phyloP scores from a whole-genome alignment of 2,329 filamentous ascomycete species.

The Trichophyton rubrum region DNA sequence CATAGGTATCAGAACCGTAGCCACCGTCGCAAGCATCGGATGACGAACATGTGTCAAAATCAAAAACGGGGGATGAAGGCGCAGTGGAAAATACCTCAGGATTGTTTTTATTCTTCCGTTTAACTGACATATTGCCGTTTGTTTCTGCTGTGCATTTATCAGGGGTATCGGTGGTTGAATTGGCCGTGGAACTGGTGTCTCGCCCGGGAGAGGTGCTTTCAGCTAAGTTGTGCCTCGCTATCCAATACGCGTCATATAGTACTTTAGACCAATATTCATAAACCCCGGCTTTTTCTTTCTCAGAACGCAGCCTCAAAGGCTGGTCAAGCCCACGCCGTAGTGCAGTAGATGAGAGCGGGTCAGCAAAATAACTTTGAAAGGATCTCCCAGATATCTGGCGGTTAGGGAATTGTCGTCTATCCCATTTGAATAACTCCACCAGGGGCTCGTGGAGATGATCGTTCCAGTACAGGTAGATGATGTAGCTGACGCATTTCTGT shows the following conservation, averaged over 20 bases:
- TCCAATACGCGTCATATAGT: neutral
- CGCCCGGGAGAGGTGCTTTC: neutral
- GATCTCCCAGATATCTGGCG: neutral
- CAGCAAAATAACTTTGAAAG: neutral
- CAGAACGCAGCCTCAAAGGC: neutral
- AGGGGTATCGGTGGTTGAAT: neutral
- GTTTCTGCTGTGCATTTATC: neutral
- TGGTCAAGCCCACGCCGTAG: neutral
- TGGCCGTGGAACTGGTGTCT: neutral
- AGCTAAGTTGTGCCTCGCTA: neutral
- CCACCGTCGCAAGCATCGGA: neutral
- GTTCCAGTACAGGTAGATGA: slow-evolving; percentile 23
- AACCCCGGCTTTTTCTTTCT: neutral
- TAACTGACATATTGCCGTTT: neutral
- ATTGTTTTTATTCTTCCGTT: slow-evolving; percentile 6
- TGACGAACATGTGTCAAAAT: slow-evolving; percentile 13
- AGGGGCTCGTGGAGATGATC: slow-evolving; percentile 18
- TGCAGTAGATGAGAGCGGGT: neutral
- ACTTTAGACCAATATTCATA: slow-evolving; percentile 2
- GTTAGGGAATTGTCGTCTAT: slow-evolving; percentile 8
- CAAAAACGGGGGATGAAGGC: slow-evolving; percentile 15
- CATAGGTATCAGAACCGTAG: slow-evolving; percentile 8
- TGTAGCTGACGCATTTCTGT: slow-evolving; percentile 19
- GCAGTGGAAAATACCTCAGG: slow-evolving; percentile 20
- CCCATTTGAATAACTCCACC: slow-evolving; percentile 24